Base-by-base conservation (phyloP, 371 early-diverging fungal species). In the Saksenaea oblongispora region DNA sequence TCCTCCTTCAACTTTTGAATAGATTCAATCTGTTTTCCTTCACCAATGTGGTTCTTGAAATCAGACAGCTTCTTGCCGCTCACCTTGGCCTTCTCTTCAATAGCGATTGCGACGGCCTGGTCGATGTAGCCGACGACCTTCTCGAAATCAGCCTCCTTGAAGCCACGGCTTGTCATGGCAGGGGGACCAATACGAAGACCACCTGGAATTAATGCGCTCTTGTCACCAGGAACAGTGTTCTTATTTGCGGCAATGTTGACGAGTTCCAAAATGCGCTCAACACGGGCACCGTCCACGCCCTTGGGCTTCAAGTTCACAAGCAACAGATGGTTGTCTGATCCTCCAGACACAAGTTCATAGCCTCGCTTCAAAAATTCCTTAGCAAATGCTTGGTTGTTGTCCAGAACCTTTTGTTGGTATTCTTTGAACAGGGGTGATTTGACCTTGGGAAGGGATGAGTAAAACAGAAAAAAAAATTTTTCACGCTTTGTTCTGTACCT, bases 151-250 rank as follows among this genome's bases (percentile, higher is more conserved):
- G 74, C 64, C 75, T 95, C 94, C 42, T 78, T 77, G 26, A 99
- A 83, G 0, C 98, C 98, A 66, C 99, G 91, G 41, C 95, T 89
- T 47, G 99, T 99, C 94, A 99, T 96, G 28, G 99, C 99, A 28
- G 98, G 97, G 1, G 97, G 92, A 66, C 94, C 85, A 54, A 93
- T 77, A 67, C 99, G 90, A 63, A 99, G 86, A 61, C 99, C 99
- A 59, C 95, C 92, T 22, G 99, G 99, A 34, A 94, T 87, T 71
- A 99, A 81, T 4, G 98, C 98, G 36, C 89, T 90, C 76, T 89
- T 94, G 80, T 99, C 99, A 36, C 96, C 95, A 11, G 97, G 97
- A 17, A 99, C 94, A 0, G 98, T 97, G 88, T 99, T 99, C 87
- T 99, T 99, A 90, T 99, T 99, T 44, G 95, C 88, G 0, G 96